These are phyloP conservation scores for Biscogniauxia mediterranea DNA, from an alignment of 2,329 filamentous ascomycete genomes.

Conservation along the genomic window DNA sequence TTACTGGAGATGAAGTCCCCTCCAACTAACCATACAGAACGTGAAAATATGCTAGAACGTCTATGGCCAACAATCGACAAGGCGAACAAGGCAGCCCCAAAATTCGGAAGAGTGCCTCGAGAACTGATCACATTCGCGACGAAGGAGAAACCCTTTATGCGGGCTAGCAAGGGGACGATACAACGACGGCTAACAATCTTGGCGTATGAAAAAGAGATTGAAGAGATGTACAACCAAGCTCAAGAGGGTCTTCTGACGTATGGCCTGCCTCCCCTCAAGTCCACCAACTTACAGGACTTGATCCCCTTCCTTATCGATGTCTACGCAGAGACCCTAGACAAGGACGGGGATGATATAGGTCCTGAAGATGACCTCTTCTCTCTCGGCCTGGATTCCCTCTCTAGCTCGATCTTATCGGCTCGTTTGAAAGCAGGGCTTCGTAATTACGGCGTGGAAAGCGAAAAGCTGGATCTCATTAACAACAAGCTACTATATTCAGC, in stretches of 20 bases:
- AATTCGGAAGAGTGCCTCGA: slow-evolving; percentile 38
- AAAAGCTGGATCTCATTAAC: slow-evolving; percentile 2
- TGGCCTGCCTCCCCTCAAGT: slow-evolving; percentile 13
- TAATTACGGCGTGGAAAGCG: background rate
- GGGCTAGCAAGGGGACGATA: slow-evolving; percentile 17
- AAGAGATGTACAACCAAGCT: slow-evolving; percentile 17
- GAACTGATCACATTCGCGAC: slow-evolving; percentile 27
- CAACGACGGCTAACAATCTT: slow-evolving; percentile 7
- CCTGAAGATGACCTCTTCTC: slow-evolving; percentile 8
- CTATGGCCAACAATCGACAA: slow-evolving; percentile 12
- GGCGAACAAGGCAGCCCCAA: slow-evolving; percentile 18
- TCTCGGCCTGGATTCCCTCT: slow-evolving; percentile 9
- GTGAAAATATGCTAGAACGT: slow-evolving; percentile 1
- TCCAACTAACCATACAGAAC: slow-evolving; percentile 1
- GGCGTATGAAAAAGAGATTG: slow-evolving; percentile 9
- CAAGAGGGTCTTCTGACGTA: slow-evolving; percentile 18
- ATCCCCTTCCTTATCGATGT: slow-evolving; percentile 12
- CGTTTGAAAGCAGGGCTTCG: slow-evolving; percentile 10
- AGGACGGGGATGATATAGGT: background rate
- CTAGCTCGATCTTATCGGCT: slow-evolving; percentile 1
- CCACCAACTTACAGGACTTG: slow-evolving; percentile 9
- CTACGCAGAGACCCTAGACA: slow-evolving; percentile 15
- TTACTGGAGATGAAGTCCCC: slow-evolving; percentile 10
- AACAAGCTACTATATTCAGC: slow-evolving; percentile 6
- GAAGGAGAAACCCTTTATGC: slow-evolving; percentile 12